Evolutionary conservation across 1,139 yeast species (phyloP).

Genomic region (Blastobotrys apis): DNA sequence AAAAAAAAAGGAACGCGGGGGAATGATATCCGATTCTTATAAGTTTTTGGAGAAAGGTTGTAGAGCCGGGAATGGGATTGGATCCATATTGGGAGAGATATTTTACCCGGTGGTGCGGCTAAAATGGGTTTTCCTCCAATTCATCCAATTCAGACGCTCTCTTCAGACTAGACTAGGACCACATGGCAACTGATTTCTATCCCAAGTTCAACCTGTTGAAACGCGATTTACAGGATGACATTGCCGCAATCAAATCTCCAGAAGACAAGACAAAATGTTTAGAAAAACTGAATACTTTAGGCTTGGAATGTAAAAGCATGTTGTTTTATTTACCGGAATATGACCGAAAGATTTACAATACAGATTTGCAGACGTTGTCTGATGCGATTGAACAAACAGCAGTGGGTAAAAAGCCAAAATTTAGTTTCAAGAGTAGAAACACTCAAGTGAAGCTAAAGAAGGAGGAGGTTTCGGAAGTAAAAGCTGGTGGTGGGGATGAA

Average conservation of each 20-base stretch:
- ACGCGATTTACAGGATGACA: constrained; percentile 19
- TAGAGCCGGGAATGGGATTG: not conserved
- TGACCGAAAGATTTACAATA: constrained; percentile 25
- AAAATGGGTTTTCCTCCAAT: not conserved
- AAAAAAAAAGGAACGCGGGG: not conserved
- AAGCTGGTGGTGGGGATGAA: not conserved
- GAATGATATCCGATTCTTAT: not conserved
- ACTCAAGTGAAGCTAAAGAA: not conserved
- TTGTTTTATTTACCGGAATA: constrained; percentile 21
- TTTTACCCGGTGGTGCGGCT: not conserved
- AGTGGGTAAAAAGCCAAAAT: constrained; percentile 19
- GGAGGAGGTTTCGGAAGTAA: not conserved
- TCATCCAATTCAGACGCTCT: constrained; percentile 7
- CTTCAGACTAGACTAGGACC: not conserved
- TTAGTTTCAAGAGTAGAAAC: constrained; percentile 16
- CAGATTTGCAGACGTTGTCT: constrained; percentile 18
- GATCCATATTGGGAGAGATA: not conserved
- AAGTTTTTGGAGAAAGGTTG: not conserved
- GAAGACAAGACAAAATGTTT: constrained; percentile 17
- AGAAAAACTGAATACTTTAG: constrained; percentile 16
- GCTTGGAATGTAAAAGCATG: constrained; percentile 19
- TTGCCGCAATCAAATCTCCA: constrained; percentile 13
- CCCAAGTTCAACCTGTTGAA: constrained; percentile 18
- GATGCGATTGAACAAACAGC: constrained; percentile 12
- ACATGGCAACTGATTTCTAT: constrained; percentile 13